A percentile compares a stretch with the other conserved stretches of the same genome.
These are phyloP conservation scores for Phytophthora cajani DNA, from an alignment of 352 stramenopile species.

Conservation along the genomic window DNA sequence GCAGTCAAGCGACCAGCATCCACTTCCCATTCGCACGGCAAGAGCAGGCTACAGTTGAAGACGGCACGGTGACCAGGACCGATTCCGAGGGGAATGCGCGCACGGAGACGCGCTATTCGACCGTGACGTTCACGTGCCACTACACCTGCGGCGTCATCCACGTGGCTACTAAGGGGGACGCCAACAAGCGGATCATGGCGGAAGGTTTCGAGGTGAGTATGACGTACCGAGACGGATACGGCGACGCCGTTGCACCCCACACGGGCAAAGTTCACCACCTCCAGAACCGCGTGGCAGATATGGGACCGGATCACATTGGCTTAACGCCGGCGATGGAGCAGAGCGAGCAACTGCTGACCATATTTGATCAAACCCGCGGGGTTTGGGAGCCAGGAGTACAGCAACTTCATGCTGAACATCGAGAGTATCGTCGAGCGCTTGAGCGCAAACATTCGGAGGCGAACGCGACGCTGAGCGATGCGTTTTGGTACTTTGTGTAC, in stretches of 20 bases:
- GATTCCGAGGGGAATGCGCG: not conserved
- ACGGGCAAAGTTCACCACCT: conserved; percentile 1
- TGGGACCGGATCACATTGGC: not conserved
- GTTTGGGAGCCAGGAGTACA: not conserved
- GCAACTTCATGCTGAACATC: not conserved
- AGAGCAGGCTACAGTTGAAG: not conserved
- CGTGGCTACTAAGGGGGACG: not conserved
- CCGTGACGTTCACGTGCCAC: not conserved
- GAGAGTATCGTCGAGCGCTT: not conserved
- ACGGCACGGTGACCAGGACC: not conserved
- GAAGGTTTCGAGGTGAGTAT: not conserved
- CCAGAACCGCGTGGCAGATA: not conserved
- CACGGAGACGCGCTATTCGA: not conserved
- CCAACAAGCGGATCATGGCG: not conserved
- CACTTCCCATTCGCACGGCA: not conserved
- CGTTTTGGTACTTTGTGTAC: conserved; percentile 55
- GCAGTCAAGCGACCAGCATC: not conserved
- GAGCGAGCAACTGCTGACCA: not conserved
- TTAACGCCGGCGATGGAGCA: not conserved
- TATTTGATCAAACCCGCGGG: not conserved
- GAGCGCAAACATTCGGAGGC: not conserved
- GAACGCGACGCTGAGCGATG: conserved; percentile 38
- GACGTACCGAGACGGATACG: not conserved
- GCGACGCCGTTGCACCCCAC: not conserved
- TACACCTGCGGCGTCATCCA: not conserved